Conservation (phyloP, 129 eudicot genomes). For the Cynara cardunculus region DNA sequence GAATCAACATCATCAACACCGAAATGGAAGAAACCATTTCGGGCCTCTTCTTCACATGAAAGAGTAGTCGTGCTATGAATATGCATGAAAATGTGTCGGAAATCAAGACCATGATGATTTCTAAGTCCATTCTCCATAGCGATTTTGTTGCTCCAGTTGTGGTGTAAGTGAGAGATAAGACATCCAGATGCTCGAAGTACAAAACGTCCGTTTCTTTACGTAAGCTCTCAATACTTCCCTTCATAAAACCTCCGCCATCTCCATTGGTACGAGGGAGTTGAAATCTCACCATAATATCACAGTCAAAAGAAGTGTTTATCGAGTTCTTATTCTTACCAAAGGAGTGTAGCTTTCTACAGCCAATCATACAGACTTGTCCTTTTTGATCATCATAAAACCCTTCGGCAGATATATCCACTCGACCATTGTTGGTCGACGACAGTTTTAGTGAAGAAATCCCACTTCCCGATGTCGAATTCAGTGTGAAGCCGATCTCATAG, state of each 20-base stretch:
- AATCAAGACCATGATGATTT: constrained; percentile 66
- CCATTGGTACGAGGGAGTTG: constrained; percentile 38
- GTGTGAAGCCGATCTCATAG: constrained; percentile 34
- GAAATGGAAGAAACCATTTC: constrained; percentile 44
- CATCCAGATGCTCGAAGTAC: constrained; percentile 41
- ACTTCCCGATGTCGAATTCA: not conserved
- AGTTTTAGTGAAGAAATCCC: constrained; percentile 24
- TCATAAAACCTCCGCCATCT: constrained; percentile 14
- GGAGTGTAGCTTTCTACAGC: constrained; percentile 43
- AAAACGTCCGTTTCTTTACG: constrained; percentile 40
- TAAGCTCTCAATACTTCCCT: constrained; percentile 66
- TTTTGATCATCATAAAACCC: constrained; percentile 59
- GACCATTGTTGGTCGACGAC: constrained; percentile 9
- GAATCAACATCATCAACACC: constrained; percentile 58
- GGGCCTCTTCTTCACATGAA: constrained; percentile 44
- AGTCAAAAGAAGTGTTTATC: constrained; percentile 34
- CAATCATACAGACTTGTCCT: constrained; percentile 67
- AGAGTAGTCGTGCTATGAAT: constrained; percentile 43
- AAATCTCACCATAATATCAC: constrained; percentile 56
- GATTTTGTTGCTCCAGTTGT: constrained; percentile 17
- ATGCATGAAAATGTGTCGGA: constrained; percentile 68
- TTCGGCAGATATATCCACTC: constrained; percentile 49
- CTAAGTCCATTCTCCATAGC: constrained; percentile 78
- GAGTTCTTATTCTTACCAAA: not conserved
- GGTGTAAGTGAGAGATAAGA: constrained; percentile 28